phyloP scores from a whole-genome alignment of 2,329 filamentous ascomycete genomes.

The Sordariomycetes sp. region DNA sequence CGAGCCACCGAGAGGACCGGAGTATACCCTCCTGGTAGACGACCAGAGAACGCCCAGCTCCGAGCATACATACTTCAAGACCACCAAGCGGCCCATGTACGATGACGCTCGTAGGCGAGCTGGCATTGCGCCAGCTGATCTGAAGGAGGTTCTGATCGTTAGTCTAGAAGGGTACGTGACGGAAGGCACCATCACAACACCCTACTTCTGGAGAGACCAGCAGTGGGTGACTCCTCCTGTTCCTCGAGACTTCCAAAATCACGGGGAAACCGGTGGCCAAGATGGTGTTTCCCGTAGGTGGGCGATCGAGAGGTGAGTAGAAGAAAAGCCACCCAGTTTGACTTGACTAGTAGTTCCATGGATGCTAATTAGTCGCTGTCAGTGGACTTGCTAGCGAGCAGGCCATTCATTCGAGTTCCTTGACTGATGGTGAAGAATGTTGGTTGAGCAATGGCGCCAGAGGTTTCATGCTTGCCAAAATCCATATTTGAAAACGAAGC shows the following conservation, averaged over 20 bases:
- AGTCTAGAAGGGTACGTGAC: constrained; percentile 55
- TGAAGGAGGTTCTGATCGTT: constrained; percentile 67
- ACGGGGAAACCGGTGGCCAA: constrained; percentile 50
- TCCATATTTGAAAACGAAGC: constrained; percentile 2
- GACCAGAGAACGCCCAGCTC: constrained; percentile 29
- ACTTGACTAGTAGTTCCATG: background rate
- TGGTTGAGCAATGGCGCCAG: constrained; percentile 86
- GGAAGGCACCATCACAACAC: constrained; percentile 76
- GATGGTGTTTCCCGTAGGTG: constrained; percentile 75
- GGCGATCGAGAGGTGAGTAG: constrained; percentile 58
- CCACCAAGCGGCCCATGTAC: constrained; percentile 65
- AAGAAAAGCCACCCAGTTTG: background rate
- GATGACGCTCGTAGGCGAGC: constrained; percentile 56
- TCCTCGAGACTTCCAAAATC: constrained; percentile 21
- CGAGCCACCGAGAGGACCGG: constrained; percentile 7
- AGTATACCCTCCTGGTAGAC: constrained; percentile 37
- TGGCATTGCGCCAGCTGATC: constrained; percentile 38
- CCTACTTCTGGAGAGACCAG: constrained; percentile 67
- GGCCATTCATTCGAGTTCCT: constrained; percentile 44
- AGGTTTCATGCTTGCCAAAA: constrained; percentile 45
- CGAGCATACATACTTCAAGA: constrained; percentile 80
- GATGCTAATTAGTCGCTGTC: constrained; percentile 3
- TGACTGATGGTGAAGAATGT: constrained; percentile 66
- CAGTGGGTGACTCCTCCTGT: constrained; percentile 75
- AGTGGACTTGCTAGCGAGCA: constrained; percentile 58